These are phyloP conservation scores for Hypoxylon sp. DNA, from an alignment of 2,329 filamentous ascomycete species.

Conservation along the genomic window DNA sequence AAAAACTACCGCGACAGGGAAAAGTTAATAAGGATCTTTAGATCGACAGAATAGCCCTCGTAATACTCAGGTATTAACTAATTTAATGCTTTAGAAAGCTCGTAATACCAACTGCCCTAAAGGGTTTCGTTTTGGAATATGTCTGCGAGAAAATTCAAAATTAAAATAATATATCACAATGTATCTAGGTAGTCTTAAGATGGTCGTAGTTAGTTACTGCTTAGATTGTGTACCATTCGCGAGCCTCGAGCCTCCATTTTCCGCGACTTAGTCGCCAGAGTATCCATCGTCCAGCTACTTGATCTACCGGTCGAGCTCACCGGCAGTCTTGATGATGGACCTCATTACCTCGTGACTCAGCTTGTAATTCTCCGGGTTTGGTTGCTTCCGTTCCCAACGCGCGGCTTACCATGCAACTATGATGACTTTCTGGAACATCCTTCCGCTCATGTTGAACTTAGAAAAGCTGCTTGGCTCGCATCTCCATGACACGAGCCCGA, in stretches of 20 bases:
- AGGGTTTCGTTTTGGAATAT: no score
- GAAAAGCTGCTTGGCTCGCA: constrained; percentile 54
- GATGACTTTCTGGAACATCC: constrained; percentile 60
- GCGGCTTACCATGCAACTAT: constrained; percentile 46
- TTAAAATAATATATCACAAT: no score
- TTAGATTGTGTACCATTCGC: background rate
- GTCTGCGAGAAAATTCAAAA: no score
- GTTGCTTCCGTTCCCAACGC: background rate
- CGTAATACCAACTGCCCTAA: no score
- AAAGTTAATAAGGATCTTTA: no score
- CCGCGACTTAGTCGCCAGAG: background rate
- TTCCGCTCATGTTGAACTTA: constrained; percentile 57
- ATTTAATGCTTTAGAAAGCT: no score
- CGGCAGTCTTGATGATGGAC: background rate
- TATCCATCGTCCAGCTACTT: background rate
- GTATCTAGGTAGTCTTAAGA: no score
- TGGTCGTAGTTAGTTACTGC: no score
- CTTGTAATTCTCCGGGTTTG: background rate
- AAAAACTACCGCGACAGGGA: no score
- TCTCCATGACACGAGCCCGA: constrained; percentile 10
- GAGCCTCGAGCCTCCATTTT: background rate
- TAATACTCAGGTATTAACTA: no score
- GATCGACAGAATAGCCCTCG: no score
- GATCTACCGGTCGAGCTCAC: background rate
- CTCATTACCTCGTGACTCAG: background rate